Evolutionary conservation across 441 rosid species (phyloP).

Genomic region (Populus hybrid): DNA sequence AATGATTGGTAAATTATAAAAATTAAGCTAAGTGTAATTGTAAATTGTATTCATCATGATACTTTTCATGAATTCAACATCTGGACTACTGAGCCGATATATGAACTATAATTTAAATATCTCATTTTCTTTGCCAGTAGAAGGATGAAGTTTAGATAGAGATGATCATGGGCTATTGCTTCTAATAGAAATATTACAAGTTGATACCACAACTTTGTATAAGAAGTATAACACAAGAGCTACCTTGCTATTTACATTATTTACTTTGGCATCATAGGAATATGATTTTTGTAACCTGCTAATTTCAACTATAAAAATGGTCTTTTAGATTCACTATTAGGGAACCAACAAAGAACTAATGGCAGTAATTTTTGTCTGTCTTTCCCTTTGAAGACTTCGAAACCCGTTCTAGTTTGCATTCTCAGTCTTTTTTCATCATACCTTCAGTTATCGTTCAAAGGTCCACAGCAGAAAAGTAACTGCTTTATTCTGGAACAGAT

Average conservation of each 20-base stretch:
- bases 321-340: neutral
- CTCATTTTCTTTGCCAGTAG: neutral
- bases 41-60: neutral
- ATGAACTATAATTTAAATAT: neutral
- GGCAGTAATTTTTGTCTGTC: neutral
- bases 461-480: slow-evolving; percentile 37
- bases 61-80: neutral
- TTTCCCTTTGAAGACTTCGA: too few relatives aligned
- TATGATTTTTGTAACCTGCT: neutral
- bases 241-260: neutral
- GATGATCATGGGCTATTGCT: neutral
- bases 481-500: slow-evolving; percentile 64
- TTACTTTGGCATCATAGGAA: too few relatives aligned
- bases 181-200: too few relatives aligned
- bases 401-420: neutral
- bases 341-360: neutral
- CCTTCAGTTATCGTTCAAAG: slow-evolving; percentile 31
- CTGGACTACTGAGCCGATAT: neutral
- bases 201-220: too few relatives aligned
- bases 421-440: slow-evolving; percentile 13
- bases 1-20: neutral
- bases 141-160: neutral
- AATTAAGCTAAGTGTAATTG: neutral
- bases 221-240: neutral
- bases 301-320: too few relatives aligned